Percentiles rank a stretch among this genome's conserved stretches.
phyloP scores from a whole-genome alignment of 139 green algal species.

The Chlamydomonas schloesseri region DNA sequence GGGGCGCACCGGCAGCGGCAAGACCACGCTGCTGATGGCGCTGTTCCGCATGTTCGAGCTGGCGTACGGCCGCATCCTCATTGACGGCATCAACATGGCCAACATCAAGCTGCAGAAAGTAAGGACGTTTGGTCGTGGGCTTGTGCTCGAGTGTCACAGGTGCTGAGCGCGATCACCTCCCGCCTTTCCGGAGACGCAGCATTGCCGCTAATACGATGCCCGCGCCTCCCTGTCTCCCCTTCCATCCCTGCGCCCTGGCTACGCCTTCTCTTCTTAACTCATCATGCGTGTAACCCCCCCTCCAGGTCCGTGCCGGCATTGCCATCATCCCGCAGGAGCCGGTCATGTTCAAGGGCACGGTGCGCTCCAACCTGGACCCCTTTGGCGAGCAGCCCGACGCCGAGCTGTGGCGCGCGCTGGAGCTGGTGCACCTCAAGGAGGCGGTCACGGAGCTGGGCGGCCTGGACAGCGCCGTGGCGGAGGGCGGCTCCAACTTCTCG shows the following conservation, averaged over 20 bases:
- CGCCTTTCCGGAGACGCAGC: too few relatives aligned
- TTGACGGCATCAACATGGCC: constrained; percentile 88
- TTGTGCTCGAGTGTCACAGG: too few relatives aligned
- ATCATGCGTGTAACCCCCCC: too few relatives aligned
- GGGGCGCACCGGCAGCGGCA: constrained; percentile 82
- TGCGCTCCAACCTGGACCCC: constrained; percentile 95
- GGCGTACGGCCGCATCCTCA: constrained; percentile 73
- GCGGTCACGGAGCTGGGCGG: constrained; percentile 70
- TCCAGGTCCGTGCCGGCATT: constrained; percentile 77
- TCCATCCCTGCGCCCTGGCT: too few relatives aligned
- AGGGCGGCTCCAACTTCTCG: constrained; percentile 91
- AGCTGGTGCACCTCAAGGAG: constrained; percentile 62
- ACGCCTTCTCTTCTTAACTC: too few relatives aligned
- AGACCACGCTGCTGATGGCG: constrained; percentile 83
- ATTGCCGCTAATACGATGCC: too few relatives aligned
- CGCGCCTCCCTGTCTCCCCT: too few relatives aligned
- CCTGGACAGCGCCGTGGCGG: constrained; percentile 80
- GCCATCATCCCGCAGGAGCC: constrained; percentile 94
- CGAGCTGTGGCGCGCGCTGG: constrained; percentile 79
- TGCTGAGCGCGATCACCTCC: too few relatives aligned
- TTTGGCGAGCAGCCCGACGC: constrained; percentile 64
- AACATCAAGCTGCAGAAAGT: constrained; percentile 69
- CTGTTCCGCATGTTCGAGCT: constrained; percentile 90
- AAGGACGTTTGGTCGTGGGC: neutral
- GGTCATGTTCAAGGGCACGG: constrained; percentile 91